Evolutionary conservation across 192 early-diverging fungal species (phyloP).

Genomic region (Backusella westeae): DNA sequence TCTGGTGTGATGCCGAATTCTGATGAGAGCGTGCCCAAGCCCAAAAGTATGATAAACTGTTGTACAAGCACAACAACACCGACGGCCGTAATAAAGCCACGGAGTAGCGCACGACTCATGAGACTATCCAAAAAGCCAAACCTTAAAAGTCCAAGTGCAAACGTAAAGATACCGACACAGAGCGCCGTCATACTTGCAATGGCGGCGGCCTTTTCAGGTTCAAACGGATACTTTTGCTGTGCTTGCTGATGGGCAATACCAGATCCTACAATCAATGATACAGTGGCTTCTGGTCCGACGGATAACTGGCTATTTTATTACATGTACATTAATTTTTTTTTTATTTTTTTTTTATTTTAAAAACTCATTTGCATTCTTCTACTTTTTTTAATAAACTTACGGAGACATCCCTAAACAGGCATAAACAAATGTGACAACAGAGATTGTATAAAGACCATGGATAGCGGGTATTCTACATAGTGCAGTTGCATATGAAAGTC

Average conservation of each 20-base stretch:
- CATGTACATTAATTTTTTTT: neutral
- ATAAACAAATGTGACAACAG: conserved; percentile 77
- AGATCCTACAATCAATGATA: conserved; percentile 76
- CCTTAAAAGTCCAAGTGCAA: conserved; percentile 89
- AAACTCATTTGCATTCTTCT: neutral
- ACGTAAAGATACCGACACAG: conserved; percentile 83
- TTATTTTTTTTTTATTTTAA: too few species aligned
- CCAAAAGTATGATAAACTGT: conserved; percentile 74
- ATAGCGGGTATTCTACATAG: conserved; percentile 79
- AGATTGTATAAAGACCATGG: conserved; percentile 82
- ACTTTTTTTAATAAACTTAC: conserved; percentile 28
- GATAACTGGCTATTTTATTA: conserved; percentile 66
- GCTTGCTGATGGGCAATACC: conserved; percentile 53
- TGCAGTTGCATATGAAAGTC: conserved; percentile 83
- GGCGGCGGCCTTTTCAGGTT: conserved; percentile 40
- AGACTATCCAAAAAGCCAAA: conserved; percentile 95
- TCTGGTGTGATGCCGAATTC: conserved; percentile 46
- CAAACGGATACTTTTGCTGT: conserved; percentile 23
- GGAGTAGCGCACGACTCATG: conserved; percentile 82
- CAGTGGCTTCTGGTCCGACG: conserved; percentile 88
- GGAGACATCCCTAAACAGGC: conserved; percentile 88
- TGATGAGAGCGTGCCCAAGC: conserved; percentile 39
- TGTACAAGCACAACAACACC: conserved; percentile 90
- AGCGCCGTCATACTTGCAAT: conserved; percentile 56
- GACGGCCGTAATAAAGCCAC: conserved; percentile 92